A percentile compares a stretch with the other conserved stretches of the same genome.
These are phyloP conservation scores for Lantana camara DNA, from an alignment of 257 asterid genomes.

Conservation along the genomic window DNA sequence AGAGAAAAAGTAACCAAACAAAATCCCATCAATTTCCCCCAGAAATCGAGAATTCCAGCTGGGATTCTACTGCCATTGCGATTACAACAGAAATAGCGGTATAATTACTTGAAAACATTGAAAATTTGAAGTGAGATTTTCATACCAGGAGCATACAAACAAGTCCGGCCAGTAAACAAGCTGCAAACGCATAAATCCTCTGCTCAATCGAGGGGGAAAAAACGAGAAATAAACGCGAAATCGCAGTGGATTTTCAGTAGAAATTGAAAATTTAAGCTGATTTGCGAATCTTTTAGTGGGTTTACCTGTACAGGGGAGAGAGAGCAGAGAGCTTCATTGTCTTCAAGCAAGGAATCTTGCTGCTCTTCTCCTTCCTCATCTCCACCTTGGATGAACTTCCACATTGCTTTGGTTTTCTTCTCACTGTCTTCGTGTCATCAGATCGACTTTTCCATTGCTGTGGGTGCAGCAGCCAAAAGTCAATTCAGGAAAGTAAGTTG, in stretches of 20 bases:
- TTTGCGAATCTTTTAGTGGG: not conserved
- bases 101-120: not conserved
- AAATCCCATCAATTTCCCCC: conserved; percentile 10
- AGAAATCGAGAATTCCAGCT: not conserved
- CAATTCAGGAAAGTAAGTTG: not conserved
- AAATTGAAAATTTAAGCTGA: conserved; percentile 19
- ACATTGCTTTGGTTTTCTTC: conserved; percentile 43
- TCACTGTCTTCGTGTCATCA: conserved; percentile 20
- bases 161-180: conserved; percentile 76
- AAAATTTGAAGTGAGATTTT: conserved; percentile 19
- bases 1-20: conserved; percentile 27
- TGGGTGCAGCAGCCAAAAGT: conserved; percentile 14
- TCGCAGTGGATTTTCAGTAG: conserved; percentile 20
- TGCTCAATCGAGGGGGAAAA: conserved; percentile 56
- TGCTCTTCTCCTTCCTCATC: conserved; percentile 57
- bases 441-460: conserved; percentile 16
- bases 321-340: conserved; percentile 67
- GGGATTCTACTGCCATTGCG: not conserved
- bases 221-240: conserved; percentile 5
- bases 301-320: conserved; percentile 79
- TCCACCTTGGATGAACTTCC: conserved; percentile 52
- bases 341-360: conserved; percentile 69
- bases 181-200: conserved; percentile 90
- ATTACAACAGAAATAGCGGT: not conserved
- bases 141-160: conserved; percentile 85